Conservation (phyloP, 1,284 basidiomycete genomes). For the Tetrapyrgos nigripes region DNA sequence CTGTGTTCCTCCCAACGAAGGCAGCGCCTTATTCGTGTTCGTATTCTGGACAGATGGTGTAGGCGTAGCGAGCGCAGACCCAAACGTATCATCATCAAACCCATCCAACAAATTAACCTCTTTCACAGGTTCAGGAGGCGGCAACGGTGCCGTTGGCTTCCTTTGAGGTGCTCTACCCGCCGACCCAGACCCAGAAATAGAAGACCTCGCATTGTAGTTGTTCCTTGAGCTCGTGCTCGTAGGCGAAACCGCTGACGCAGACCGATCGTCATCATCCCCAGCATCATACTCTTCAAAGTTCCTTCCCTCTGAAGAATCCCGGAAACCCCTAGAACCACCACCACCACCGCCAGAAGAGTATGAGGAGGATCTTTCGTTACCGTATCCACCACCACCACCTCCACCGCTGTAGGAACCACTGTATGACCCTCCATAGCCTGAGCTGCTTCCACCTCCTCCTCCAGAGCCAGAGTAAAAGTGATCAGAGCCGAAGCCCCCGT, state of each 20-base stretch:
- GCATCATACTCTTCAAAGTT: slow-evolving; percentile 96
- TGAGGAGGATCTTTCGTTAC: neutral
- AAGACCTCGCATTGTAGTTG: neutral
- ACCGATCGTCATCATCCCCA: slow-evolving; percentile 86
- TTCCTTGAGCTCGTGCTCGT: slow-evolving; percentile 15
- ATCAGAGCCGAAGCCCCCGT: slow-evolving; percentile 86
- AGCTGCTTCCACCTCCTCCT: slow-evolving; percentile 51
- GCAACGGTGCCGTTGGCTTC: slow-evolving; percentile 45
- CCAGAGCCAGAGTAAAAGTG: slow-evolving; percentile 51
- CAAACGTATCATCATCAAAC: slow-evolving; percentile 72
- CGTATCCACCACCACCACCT: slow-evolving; percentile 42
- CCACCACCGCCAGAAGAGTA: slow-evolving; percentile 29
- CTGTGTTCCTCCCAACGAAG: slow-evolving; percentile 40
- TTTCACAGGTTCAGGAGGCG: slow-evolving; percentile 53
- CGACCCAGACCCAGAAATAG: neutral
- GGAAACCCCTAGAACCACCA: slow-evolving; percentile 56
- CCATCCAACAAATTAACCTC: slow-evolving; percentile 78
- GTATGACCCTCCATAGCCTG: slow-evolving; percentile 30
- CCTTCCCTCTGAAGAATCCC: slow-evolving; percentile 56
- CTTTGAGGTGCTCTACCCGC: neutral
- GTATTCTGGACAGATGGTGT: slow-evolving; percentile 26
- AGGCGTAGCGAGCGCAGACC: slow-evolving; percentile 33
- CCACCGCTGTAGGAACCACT: slow-evolving; percentile 36
- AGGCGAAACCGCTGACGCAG: slow-evolving; percentile 29
- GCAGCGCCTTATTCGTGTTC: slow-evolving; percentile 66